phyloP scores from a whole-genome alignment of 352 stramenopile genomes.

The Phytophthora pinifolia region DNA sequence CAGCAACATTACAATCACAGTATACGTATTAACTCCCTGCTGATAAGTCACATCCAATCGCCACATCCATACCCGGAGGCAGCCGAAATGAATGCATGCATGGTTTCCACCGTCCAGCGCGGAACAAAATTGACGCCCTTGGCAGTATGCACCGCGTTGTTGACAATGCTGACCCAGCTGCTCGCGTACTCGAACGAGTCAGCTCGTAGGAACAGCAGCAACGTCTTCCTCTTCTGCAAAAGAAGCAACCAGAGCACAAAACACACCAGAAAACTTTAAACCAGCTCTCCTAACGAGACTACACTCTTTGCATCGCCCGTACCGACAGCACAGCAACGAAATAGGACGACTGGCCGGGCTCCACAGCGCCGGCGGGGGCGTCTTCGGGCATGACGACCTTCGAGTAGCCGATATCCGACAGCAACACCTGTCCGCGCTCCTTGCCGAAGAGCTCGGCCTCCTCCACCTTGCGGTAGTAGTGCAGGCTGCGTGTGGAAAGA shows the following conservation, averaged over 20 bases:
- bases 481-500: slow-evolving; percentile 72
- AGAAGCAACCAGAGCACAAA: not conserved
- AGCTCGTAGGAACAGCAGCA: slow-evolving; percentile 79
- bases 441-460: slow-evolving; percentile 85
- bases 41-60: too few species aligned
- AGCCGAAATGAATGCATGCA: slow-evolving; percentile 73
- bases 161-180: slow-evolving; percentile 79
- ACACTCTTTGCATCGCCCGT: slow-evolving; percentile 1
- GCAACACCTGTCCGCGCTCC: slow-evolving; percentile 69
- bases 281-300: not conserved
- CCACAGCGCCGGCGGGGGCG: slow-evolving; percentile 68
- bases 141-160: slow-evolving; percentile 71
- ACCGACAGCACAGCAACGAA: slow-evolving; percentile 83
- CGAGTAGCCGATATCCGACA: slow-evolving; percentile 75
- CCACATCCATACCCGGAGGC: slow-evolving; percentile 58
- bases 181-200: slow-evolving; percentile 70
- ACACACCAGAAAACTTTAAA: slow-evolving; percentile 3
- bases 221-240: slow-evolving; percentile 68
- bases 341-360: slow-evolving; percentile 53
- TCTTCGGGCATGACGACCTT: slow-evolving; percentile 78
- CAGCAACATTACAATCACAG: not conserved
- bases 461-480: slow-evolving; percentile 86
- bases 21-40: not conserved
- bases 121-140: slow-evolving; percentile 66
- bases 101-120: slow-evolving; percentile 67